These are phyloP conservation scores for Haplosporangium sp. DNA, from an alignment of 371 early-diverging fungal genomes.

Conservation along the genomic window DNA sequence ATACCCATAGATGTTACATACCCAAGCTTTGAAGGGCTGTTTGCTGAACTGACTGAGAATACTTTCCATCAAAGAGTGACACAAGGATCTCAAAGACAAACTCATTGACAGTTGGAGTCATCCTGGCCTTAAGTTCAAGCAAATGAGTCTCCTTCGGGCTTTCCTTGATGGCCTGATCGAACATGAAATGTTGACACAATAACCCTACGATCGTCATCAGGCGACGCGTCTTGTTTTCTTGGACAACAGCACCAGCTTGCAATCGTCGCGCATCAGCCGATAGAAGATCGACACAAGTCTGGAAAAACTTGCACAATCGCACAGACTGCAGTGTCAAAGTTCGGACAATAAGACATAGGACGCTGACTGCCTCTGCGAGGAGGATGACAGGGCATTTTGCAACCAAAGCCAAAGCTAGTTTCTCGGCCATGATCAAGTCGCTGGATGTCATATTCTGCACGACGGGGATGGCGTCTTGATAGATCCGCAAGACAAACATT, in stretches of 20 bases:
- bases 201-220: conserved; percentile 75
- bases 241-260: conserved; percentile 46
- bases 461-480: conserved; percentile 23
- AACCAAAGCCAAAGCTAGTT: conserved; percentile 21
- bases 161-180: conserved; percentile 68
- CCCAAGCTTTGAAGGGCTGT: conserved; percentile 62
- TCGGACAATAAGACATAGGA: conserved; percentile 76
- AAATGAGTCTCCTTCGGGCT: conserved; percentile 58
- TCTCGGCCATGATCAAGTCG: conserved; percentile 19
- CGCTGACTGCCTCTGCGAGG: conserved; percentile 75
- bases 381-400: conserved; percentile 59
- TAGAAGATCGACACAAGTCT: conserved; percentile 63
- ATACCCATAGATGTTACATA: conserved; percentile 12
- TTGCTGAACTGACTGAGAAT: conserved; percentile 35
- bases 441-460: conserved; percentile 13
- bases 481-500: conserved; percentile 50
- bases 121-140: conserved; percentile 33
- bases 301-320: conserved; percentile 74
- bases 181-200: conserved; percentile 80
- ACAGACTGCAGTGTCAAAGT: conserved; percentile 71
- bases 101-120: conserved; percentile 15
- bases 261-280: conserved; percentile 43
- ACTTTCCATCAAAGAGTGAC: conserved; percentile 3
- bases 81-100: conserved; percentile 21
- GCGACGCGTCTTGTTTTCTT: conserved; percentile 59